phyloP scores from a whole-genome alignment of 768 basidiomycete species.

The Pleurotus djamor region DNA sequence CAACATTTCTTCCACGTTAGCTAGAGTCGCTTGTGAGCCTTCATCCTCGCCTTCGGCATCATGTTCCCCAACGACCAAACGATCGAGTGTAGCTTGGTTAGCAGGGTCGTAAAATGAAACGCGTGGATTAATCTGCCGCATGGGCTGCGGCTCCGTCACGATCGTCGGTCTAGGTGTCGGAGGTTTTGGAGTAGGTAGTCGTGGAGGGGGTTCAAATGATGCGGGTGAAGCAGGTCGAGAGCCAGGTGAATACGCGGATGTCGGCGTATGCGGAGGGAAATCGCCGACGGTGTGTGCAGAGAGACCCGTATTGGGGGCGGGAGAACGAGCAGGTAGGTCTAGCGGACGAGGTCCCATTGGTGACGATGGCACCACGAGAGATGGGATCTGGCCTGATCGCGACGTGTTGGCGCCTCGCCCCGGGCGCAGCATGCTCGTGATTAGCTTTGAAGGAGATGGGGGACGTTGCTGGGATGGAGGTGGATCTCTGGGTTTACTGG shows the following conservation, averaged over 20 bases:
- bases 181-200: slow-evolving; percentile 20
- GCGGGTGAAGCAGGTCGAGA: slow-evolving; percentile 23
- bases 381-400: slow-evolving; percentile 27
- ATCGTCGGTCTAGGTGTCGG: slow-evolving; percentile 26
- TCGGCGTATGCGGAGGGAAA: slow-evolving; percentile 10
- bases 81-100: slow-evolving; percentile 73
- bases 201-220: slow-evolving; percentile 23
- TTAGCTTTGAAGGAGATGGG: slow-evolving; percentile 31
- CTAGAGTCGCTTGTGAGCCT: slow-evolving; percentile 75
- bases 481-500: slow-evolving; percentile 13
- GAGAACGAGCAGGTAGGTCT: slow-evolving; percentile 11
- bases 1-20: slow-evolving; percentile 97
- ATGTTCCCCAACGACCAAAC: slow-evolving; percentile 52
- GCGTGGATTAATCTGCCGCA: slow-evolving; percentile 65
- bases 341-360: slow-evolving; percentile 3
- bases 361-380: slow-evolving; percentile 18
- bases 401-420: slow-evolving; percentile 38
- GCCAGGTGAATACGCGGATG: slow-evolving; percentile 15
- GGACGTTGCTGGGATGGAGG: slow-evolving; percentile 17
- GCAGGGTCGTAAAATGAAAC: slow-evolving; percentile 82
- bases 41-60: slow-evolving; percentile 68
- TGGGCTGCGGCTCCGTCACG: slow-evolving; percentile 23
- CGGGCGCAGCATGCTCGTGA: slow-evolving; percentile 21
- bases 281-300: slow-evolving; percentile 11
- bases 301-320: slow-evolving; percentile 6